Evolutionary conservation across 2,329 filamentous ascomycete species (phyloP), one percentile per base, ranked within the genome.

Genomic region (Zymoseptoria passerinii): DNA sequence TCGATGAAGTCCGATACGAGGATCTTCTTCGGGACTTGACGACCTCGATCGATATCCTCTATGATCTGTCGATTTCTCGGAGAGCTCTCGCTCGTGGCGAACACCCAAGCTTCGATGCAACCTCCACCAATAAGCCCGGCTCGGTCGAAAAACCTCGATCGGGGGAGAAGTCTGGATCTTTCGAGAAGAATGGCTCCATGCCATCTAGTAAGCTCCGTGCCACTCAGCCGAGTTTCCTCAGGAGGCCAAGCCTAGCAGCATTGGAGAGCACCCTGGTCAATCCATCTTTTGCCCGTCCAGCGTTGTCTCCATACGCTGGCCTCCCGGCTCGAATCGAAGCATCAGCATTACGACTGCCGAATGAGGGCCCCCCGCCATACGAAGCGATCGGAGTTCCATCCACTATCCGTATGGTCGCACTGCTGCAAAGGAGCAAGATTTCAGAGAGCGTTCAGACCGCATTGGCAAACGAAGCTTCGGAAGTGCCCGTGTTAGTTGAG

Each of bases 11-110:
- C n/a, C 82, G 86, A 56, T 91, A 92, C 65, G 84, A 89, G 66
- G 87, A 90, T 66, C 77, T 92, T 13, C 81, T 91, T 48, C 81
- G 82, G 62, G 88, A 92, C 67, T 76, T 92, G 63, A 91, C 87
- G 16, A 83, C 83, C 5, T 90, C 87, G 1, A 90, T 92, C 70
- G 89, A 92, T 72, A 90, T 86, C 0, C 79, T 92, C 1, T 91
- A 89, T 70, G 87, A 91, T 67, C 77, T 92, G 13, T 90, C 88
- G 0, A 77, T 85, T 53, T 87, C 86, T 13, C 78, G 87, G 19
- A 76, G 79, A 61, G 75, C 77, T n/a, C 62, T 74, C 10, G 67
- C 69, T 23, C 62, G 70, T 9, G 72, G 71, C 49, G 69, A 72
- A 50, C 72, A 73, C 61, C 72, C 72, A 2, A 68, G 61, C 18